Evolutionary conservation across 2,329 filamentous ascomycete species (phyloP).

Genomic region (Ceratocystis ficicola): DNA sequence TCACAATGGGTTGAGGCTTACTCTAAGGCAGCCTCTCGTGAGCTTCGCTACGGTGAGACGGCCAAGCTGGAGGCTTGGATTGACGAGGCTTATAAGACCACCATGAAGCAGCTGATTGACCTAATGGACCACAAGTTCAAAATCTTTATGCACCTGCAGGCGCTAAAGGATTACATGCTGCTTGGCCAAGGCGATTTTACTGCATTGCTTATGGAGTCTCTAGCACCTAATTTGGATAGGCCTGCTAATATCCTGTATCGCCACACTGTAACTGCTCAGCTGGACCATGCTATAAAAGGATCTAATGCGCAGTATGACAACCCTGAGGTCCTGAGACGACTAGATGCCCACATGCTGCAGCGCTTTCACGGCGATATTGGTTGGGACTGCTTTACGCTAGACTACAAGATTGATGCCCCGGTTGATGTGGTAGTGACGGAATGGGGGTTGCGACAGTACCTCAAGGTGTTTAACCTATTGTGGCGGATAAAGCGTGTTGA

Average conservation of each 20-base stretch:
- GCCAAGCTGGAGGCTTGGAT: constrained; percentile 85
- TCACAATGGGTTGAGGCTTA: constrained; percentile 92
- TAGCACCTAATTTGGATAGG: constrained; percentile 82
- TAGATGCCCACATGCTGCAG: constrained; percentile 97
- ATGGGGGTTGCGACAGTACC: constrained; percentile 88
- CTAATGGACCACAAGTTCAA: constrained; percentile 95
- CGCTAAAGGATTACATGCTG: constrained; percentile 87
- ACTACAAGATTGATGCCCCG: constrained; percentile 95
- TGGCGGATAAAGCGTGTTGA: constrained; percentile 98
- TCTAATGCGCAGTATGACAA: constrained; percentile 95
- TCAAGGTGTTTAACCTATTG: constrained; percentile 98
- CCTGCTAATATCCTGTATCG: constrained; percentile 95
- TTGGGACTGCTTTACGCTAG: constrained; percentile 97
- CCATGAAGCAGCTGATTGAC: constrained; percentile 86
- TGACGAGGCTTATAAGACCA: constrained; percentile 93
- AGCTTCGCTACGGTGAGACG: constrained; percentile 84
- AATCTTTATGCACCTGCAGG: constrained; percentile 80
- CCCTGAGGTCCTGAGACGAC: constrained; percentile 74
- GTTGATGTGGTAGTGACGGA: constrained; percentile 95
- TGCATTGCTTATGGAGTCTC: constrained; percentile 87
- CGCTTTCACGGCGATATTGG: constrained; percentile 93
- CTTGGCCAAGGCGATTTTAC: constrained; percentile 97
- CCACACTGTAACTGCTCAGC: constrained; percentile 91
- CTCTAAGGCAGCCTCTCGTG: constrained; percentile 83
- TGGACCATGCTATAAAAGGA: constrained; percentile 92